Conservation (phyloP, 176 grass and related monocot genomes). For the Aegilops sharonensis region DNA sequence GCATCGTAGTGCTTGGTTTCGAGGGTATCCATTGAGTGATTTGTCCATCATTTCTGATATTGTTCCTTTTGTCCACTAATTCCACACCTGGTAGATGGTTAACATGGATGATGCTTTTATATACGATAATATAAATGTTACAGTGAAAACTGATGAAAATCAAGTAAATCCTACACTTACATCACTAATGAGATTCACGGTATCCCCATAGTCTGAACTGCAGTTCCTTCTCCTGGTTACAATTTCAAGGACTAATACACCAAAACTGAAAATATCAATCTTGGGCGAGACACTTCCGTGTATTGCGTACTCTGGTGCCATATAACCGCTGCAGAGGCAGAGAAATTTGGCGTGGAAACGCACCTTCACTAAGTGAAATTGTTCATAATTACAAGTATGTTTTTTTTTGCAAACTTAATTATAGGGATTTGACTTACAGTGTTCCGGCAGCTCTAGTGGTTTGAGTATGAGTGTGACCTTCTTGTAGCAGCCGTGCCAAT, state of each 20-base stretch:
- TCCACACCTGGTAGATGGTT: conserved; percentile 35
- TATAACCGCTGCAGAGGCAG: conserved; percentile 37
- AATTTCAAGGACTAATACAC: conserved; percentile 50
- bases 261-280: conserved; percentile 51
- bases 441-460: conserved; percentile 31
- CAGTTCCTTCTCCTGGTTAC: conserved; percentile 40
- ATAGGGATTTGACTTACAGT: conserved; percentile 14
- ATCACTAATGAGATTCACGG: conserved; percentile 35
- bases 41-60: conserved; percentile 24
- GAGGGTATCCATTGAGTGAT: not conserved
- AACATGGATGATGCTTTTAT: not conserved
- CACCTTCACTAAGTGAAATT: not conserved
- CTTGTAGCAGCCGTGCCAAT: conserved; percentile 31
- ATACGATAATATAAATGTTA: not conserved
- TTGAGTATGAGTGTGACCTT: conserved; percentile 23
- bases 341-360: conserved; percentile 11
- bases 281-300: conserved; percentile 32
- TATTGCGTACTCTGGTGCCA: conserved; percentile 35
- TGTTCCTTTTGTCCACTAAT: conserved; percentile 41
- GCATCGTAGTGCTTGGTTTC: conserved; percentile 23
- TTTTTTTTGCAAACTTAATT: not conserved
- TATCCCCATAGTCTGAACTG: not conserved
- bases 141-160: not conserved
- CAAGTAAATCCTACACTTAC: not conserved
- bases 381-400: no score